Base-by-base conservation (phyloP, 78 protist species). In the Dictyostelium intermedium region DNA sequence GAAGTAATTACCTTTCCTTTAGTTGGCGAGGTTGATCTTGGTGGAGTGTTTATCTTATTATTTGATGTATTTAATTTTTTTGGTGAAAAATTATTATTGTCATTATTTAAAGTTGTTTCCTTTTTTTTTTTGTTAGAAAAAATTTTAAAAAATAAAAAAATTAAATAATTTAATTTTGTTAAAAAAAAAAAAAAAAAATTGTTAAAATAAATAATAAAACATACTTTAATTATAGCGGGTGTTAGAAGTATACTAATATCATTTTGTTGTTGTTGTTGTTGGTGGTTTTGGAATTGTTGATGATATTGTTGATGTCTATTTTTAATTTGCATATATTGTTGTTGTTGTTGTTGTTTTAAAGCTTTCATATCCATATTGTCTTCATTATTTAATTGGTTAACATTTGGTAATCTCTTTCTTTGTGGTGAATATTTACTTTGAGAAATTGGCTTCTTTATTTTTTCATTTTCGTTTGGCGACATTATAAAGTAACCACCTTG, bases 401-500 rank as follows among this genome's bases (percentile, higher is more conserved):
- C 61, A 34, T 84, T 73, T 83, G 77, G 89, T 20, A 66, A 23
- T 32, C 39, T 85, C 73, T 81, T 89, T 80, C 94, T 78, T 80
- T 89, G 94, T 80, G 85, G 94, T 23, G 93, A 87, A 9, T 35
- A 50, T 66, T 79, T 87, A 11, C 72, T 76, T 60, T 79, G 77
- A 45, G 70, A 25, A 35, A 39, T 16, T 41, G 94, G 94, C 30
- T 60, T 89, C 39, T 74, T 89, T 85, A 89, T 78, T 74, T 69
- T 80, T 41, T 45, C 69, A 82, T 82, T 35, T 6, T 79, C 81
- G 34, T 27, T 35, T 7, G 66, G 50, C 8, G 79, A 50, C 94
- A 89, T 89, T 16, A 89, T 89, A 89, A 89, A 89, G 56, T 89
- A 89, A 50, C 94, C 94, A 35, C 84, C 87, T 70, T 78, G 87